Evolutionary conservation across 108 stramenopile genomes (phyloP).

Genomic region (Fragilaria crotonensis): DNA sequence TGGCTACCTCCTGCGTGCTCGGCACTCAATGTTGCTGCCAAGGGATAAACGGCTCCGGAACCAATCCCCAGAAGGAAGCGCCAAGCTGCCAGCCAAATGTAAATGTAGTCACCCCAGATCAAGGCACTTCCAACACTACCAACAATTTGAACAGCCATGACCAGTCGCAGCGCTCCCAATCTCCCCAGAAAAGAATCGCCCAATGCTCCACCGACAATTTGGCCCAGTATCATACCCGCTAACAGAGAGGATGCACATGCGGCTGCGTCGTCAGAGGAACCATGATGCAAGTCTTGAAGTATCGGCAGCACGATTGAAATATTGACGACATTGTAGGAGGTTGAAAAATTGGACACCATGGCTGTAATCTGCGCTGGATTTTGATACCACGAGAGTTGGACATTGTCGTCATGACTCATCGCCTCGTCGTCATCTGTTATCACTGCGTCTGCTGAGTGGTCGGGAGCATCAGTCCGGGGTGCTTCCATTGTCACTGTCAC

Average conservation of each 20-base stretch:
- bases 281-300: constrained; percentile 23
- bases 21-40: constrained; percentile 79
- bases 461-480: too few species aligned
- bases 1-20: constrained; percentile 28
- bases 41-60: constrained; percentile 80
- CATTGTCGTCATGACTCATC: neutral
- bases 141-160: constrained; percentile 72
- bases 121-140: constrained; percentile 54
- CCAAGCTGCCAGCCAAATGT: constrained; percentile 45
- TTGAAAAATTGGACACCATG: constrained; percentile 84
- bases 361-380: constrained; percentile 46
- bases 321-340: constrained; percentile 86
- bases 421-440: too few species aligned
- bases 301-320: constrained; percentile 75
- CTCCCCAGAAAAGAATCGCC: constrained; percentile 68
- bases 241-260: constrained; percentile 58
- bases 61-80: constrained; percentile 76
- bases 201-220: constrained; percentile 71
- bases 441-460: too few species aligned
- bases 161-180: constrained; percentile 51
- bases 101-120: constrained; percentile 20
- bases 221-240: constrained; percentile 84
- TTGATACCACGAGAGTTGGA: neutral
- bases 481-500: too few species aligned
- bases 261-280: neutral